phyloP scores from a whole-genome alignment of 345 rosid species.

The Aethionema arabicum region DNA sequence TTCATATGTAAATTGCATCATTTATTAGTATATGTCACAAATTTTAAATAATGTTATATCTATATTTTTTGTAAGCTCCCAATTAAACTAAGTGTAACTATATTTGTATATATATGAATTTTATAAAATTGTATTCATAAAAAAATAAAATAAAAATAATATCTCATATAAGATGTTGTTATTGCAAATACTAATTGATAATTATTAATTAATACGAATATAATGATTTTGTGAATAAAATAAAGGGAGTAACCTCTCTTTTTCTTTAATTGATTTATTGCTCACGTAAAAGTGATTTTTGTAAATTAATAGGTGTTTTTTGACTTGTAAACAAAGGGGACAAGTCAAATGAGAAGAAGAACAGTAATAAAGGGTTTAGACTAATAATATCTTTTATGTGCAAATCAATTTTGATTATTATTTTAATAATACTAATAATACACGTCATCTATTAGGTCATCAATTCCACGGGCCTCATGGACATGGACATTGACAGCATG shows the following conservation, averaged over 20 bases:
- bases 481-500: constrained; percentile 35
- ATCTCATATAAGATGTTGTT: no score
- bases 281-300: constrained; percentile 13
- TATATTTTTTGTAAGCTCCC: no score
- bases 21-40: no score
- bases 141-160: no score
- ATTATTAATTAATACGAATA: no score
- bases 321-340: constrained; percentile 30
- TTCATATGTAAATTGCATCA: no score
- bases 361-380: constrained; percentile 20
- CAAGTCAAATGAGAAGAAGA: constrained; percentile 35
- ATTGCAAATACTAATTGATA: no score
- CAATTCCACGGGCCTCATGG: constrained; percentile 34
- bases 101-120: no score
- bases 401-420: constrained; percentile 16
- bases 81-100: no score
- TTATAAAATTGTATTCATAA: no score
- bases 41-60: no score
- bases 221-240: not conserved
- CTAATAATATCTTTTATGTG: constrained; percentile 1
- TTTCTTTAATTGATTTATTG: not conserved
- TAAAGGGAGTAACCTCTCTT: not conserved
- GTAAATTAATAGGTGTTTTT: constrained; percentile 8
- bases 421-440: constrained; percentile 5
- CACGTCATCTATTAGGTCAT: constrained; percentile 39